Evolutionary conservation across 164 flowering plant species (phyloP).

Genomic region (Tetracentron sinense): DNA sequence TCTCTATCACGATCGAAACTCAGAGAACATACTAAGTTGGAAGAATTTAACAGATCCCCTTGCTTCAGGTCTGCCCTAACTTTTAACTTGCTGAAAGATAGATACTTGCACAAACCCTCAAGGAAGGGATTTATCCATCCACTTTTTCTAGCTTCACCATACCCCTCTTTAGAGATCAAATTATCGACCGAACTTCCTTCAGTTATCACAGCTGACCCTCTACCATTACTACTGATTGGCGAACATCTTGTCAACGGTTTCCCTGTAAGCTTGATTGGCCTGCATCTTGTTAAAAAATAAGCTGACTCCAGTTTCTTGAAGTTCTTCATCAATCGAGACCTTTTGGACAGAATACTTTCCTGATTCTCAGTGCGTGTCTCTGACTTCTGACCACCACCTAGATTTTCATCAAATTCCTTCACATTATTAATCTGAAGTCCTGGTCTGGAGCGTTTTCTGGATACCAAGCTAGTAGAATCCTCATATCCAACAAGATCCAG

Average conservation of each 20-base stretch:
- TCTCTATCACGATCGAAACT: slow-evolving; percentile 95
- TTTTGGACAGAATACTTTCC: slow-evolving; percentile 42
- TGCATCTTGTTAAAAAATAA: slow-evolving; percentile 68
- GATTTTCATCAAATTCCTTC: slow-evolving; percentile 36
- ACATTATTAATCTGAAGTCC: slow-evolving; percentile 22
- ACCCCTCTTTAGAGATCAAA: slow-evolving; percentile 39
- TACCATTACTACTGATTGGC: slow-evolving; percentile 45
- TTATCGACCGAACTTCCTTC: slow-evolving; percentile 83
- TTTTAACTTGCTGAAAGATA: slow-evolving; percentile 71
- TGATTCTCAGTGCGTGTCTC: slow-evolving; percentile 29
- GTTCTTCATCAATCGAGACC: slow-evolving; percentile 76
- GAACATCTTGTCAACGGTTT: slow-evolving; percentile 36
- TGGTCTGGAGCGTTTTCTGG: slow-evolving; percentile 58
- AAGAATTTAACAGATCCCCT: slow-evolving; percentile 86
- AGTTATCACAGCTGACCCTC: slow-evolving; percentile 48
- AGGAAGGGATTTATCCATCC: slow-evolving; percentile 90
- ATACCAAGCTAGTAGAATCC: slow-evolving; percentile 37
- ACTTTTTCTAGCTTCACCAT: slow-evolving; percentile 31
- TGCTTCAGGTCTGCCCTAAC: slow-evolving; percentile 92
- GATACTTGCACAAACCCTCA: slow-evolving; percentile 86
- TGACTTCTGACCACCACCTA: slow-evolving; percentile 29
- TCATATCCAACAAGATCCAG: slow-evolving; percentile 31
- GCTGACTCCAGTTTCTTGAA: slow-evolving; percentile 83
- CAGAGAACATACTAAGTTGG: slow-evolving; percentile 86
- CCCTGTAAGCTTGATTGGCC: slow-evolving; percentile 32